phyloP scores from a whole-genome alignment of 2,329 filamentous ascomycete species.

The Pseudogymnoascus sp. region DNA sequence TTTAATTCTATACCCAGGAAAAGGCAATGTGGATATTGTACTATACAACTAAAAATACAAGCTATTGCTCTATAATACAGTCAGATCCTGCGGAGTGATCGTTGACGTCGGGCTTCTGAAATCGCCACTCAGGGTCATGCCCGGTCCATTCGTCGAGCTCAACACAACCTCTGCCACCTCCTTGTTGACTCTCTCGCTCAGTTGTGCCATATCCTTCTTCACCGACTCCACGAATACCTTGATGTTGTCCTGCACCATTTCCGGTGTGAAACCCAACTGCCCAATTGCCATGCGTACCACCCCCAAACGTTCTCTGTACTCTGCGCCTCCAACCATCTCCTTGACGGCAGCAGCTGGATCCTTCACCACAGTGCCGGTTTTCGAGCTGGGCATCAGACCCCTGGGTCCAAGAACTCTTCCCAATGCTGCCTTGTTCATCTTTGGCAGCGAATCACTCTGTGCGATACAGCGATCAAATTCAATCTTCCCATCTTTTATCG shows the following conservation, averaged over 20 bases:
- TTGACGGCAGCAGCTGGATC: slow-evolving; percentile 68
- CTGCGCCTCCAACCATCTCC: slow-evolving; percentile 73
- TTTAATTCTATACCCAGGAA: slow-evolving; percentile 24
- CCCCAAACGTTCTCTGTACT: slow-evolving; percentile 79
- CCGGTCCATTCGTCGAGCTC: slow-evolving; percentile 79
- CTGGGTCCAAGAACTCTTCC: slow-evolving; percentile 78
- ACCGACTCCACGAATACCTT: slow-evolving; percentile 65
- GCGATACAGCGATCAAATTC: slow-evolving; percentile 86
- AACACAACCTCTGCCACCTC: slow-evolving; percentile 70
- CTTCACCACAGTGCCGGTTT: slow-evolving; percentile 80
- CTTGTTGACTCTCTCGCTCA: slow-evolving; percentile 60
- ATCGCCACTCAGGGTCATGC: slow-evolving; percentile 76
- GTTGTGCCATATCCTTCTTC: slow-evolving; percentile 63
- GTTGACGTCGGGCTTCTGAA: slow-evolving; percentile 56
- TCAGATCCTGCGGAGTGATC: slow-evolving; percentile 44
- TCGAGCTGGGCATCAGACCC: slow-evolving; percentile 85
- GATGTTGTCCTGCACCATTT: slow-evolving; percentile 79
- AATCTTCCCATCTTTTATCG: slow-evolving; percentile 63
- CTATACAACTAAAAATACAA: slow-evolving; percentile 21
- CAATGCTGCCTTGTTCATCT: slow-evolving; percentile 71
- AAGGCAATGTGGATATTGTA: slow-evolving; percentile 30
- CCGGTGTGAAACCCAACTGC: slow-evolving; percentile 79
- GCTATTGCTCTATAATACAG: slow-evolving; percentile 44
- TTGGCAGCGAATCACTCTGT: slow-evolving; percentile 67
- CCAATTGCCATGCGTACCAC: slow-evolving; percentile 86